phyloP scores from a whole-genome alignment of 352 stramenopile species.

The Thraustotheca clavata region DNA sequence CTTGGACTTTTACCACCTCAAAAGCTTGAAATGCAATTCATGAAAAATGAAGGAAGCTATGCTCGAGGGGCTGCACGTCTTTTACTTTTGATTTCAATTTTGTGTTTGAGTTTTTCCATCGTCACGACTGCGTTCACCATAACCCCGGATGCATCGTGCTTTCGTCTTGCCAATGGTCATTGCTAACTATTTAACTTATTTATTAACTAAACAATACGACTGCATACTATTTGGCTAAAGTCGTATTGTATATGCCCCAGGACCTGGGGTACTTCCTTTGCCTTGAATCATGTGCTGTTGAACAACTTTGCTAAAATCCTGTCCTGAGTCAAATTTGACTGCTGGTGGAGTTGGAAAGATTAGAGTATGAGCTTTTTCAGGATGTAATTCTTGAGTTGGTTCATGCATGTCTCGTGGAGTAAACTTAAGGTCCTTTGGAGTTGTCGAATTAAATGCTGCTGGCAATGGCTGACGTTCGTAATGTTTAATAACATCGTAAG shows the following conservation, averaged over 20 bases:
- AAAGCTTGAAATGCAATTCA: slow-evolving; percentile 4
- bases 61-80: background rate
- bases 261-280: background rate
- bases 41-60: slow-evolving; percentile 4
- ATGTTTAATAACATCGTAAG: background rate
- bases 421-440: background rate
- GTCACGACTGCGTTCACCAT: background rate
- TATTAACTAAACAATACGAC: background rate
- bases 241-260: slow-evolving; percentile 1
- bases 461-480: background rate
- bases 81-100: background rate
- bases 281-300: background rate
- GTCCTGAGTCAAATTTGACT: background rate
- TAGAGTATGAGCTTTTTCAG: background rate
- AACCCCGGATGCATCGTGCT: background rate
- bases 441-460: background rate
- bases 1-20: slow-evolving; percentile 7
- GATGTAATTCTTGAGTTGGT: background rate
- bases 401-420: background rate
- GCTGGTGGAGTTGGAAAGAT: background rate
- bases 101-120: background rate
- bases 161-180: slow-evolving; percentile 1
- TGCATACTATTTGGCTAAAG: background rate
- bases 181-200: background rate
- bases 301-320: slow-evolving; percentile 13